Percentiles rank a stretch among this genome's conserved stretches.
phyloP scores from a whole-genome alignment of 148 eudicot genomes.

The Vaccinium darrowii region DNA sequence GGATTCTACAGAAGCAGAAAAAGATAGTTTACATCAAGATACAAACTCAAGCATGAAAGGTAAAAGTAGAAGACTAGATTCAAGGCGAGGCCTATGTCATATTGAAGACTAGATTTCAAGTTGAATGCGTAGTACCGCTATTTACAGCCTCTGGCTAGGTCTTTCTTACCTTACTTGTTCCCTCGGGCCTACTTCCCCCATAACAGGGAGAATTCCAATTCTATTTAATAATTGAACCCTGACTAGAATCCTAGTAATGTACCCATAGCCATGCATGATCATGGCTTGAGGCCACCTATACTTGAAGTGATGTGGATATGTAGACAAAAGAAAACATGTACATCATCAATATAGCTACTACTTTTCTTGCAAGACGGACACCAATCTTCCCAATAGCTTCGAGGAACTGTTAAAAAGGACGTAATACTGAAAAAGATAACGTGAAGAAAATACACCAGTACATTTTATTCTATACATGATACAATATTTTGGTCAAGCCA shows the following conservation, averaged over 20 bases:
- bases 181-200: no score
- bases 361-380: background rate
- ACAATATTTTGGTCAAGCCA: background rate
- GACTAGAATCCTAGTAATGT: background rate
- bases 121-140: no score
- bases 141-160: no score
- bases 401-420: background rate
- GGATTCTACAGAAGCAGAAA: conserved; percentile 61
- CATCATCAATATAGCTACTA: background rate
- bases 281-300: background rate
- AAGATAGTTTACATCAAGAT: background rate
- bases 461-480: background rate
- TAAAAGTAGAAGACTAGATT: background rate
- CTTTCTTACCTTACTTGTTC: no score
- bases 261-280: background rate
- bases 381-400: background rate
- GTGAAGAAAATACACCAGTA: background rate
- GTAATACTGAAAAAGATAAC: background rate
- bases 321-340: background rate
- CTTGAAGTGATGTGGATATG: background rate
- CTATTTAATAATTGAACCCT: background rate
- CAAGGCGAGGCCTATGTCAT: no score
- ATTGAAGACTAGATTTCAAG: no score
- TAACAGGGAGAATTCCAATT: no score
- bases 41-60: background rate